Evolutionary conservation across 495 filamentous ascomycete species (phyloP).

Genomic region (Annulohypoxylon bovei): DNA sequence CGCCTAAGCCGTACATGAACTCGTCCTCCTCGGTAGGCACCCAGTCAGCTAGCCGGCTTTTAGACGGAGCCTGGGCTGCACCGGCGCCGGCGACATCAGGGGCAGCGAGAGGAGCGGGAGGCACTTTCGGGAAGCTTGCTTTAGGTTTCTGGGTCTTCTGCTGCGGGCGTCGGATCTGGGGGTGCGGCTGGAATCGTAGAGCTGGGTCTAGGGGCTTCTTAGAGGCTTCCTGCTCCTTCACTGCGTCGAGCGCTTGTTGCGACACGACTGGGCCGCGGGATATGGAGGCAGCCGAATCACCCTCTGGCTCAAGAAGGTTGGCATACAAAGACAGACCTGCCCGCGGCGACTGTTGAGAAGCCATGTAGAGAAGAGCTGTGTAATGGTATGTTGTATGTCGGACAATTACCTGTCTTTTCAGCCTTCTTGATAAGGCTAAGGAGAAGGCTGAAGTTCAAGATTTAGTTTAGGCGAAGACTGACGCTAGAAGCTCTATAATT

Average conservation of each 20-base stretch:
- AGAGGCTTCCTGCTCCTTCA: conserved; percentile 64
- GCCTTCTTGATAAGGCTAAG: conserved; percentile 5
- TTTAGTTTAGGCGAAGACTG: conserved; percentile 2
- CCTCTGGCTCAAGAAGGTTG: conserved; percentile 61
- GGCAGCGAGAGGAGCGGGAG: conserved; percentile 36
- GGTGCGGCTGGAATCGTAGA: conserved; percentile 83
- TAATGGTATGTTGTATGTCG: not conserved
- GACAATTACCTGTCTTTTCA: not conserved
- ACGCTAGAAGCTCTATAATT: conserved; percentile 25
- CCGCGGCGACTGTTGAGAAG: conserved; percentile 44
- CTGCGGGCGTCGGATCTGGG: conserved; percentile 69
- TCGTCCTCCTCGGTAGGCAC: conserved; percentile 75
- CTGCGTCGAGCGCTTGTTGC: conserved; percentile 58
- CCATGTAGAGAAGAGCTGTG: conserved; percentile 30
- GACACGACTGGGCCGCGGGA: conserved; percentile 84
- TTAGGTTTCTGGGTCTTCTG: conserved; percentile 74
- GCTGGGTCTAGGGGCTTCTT: conserved; percentile 82
- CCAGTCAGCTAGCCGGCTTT: conserved; percentile 87
- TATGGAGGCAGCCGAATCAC: conserved; percentile 60
- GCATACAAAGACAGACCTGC: conserved; percentile 66
- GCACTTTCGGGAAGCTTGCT: conserved; percentile 60
- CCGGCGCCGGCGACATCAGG: conserved; percentile 15
- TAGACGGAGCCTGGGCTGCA: conserved; percentile 51
- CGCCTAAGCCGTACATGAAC: conserved; percentile 53
- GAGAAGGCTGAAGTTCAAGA: conserved; percentile 10